A percentile compares a stretch with the other conserved stretches of the same genome.
These are phyloP conservation scores for Hyphopichia khmerensis DNA, from an alignment of 1,139 yeast species.

Conservation along the genomic window DNA sequence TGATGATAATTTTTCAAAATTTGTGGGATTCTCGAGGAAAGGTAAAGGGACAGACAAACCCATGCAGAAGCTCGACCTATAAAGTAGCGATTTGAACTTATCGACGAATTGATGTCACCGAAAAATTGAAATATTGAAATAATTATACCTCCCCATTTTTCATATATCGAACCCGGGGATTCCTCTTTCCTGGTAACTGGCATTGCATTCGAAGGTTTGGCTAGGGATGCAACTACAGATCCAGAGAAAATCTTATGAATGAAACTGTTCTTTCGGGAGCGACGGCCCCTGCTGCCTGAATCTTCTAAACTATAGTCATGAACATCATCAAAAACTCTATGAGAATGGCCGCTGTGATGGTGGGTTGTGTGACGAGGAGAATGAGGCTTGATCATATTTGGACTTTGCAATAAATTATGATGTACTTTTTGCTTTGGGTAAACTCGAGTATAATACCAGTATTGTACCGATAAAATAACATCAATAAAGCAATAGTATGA, in stretches of 20 bases:
- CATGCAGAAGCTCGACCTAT: slow-evolving; percentile 66
- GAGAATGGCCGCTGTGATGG: not conserved
- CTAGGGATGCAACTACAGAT: not conserved
- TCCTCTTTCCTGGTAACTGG: not conserved
- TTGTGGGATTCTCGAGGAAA: slow-evolving; percentile 80
- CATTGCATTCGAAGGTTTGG: slow-evolving; percentile 3
- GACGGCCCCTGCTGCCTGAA: not conserved
- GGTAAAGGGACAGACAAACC: slow-evolving; percentile 70
- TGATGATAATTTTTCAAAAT: slow-evolving; percentile 38
- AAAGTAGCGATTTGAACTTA: slow-evolving; percentile 3
- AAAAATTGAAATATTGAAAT: not conserved
- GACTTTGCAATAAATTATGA: slow-evolving; percentile 24
- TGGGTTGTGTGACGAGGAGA: not conserved
- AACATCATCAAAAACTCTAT: not conserved
- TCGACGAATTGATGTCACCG: not conserved
- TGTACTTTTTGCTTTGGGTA: slow-evolving; percentile 22
- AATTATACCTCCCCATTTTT: too few species aligned
- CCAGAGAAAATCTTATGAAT: not conserved
- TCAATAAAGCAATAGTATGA: slow-evolving; percentile 74
- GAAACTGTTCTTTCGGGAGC: not conserved
- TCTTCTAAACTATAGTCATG: not conserved
- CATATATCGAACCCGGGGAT: too few species aligned
- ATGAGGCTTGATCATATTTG: slow-evolving; percentile 17
- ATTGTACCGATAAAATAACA: slow-evolving; percentile 64
- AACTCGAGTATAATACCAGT: slow-evolving; percentile 22